Evolutionary conservation across 305 asterid species (phyloP).

Genomic region (Solanum hybrid): DNA sequence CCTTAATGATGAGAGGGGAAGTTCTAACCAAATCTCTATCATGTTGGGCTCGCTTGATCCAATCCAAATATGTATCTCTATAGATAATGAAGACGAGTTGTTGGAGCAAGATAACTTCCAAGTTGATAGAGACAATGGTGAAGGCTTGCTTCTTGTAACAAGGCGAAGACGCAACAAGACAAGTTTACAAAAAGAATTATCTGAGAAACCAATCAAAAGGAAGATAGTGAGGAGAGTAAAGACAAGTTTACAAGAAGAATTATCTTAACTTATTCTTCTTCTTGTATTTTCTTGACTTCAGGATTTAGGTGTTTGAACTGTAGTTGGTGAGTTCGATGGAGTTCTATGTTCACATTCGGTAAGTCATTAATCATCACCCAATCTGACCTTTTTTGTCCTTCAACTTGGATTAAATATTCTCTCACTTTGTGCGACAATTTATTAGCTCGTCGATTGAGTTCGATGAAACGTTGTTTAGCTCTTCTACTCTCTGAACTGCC

Average conservation of each 20-base stretch:
- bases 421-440: not conserved
- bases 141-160: not conserved
- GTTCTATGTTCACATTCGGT: not conserved
- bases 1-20: not conserved
- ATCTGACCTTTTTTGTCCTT: not conserved
- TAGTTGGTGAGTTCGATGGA: not conserved
- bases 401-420: not conserved
- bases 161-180: not conserved
- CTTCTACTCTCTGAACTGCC: not conserved
- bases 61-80: not conserved
- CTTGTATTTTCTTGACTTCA: too few relatives aligned
- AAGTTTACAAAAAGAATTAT: too few relatives aligned
- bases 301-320: not conserved
- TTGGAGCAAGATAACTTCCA: not conserved
- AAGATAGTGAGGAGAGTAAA: not conserved
- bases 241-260: not conserved
- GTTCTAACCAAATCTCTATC: not conserved
- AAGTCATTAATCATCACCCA: not conserved
- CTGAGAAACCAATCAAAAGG: not conserved
- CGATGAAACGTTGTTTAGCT: not conserved
- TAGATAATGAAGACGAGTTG: not conserved
- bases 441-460: not conserved
- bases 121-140: not conserved
- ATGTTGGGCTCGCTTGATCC: not conserved
- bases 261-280: not conserved